Conservation (phyloP, 2,329 filamentous ascomycete species). For the Nemania abortiva region DNA sequence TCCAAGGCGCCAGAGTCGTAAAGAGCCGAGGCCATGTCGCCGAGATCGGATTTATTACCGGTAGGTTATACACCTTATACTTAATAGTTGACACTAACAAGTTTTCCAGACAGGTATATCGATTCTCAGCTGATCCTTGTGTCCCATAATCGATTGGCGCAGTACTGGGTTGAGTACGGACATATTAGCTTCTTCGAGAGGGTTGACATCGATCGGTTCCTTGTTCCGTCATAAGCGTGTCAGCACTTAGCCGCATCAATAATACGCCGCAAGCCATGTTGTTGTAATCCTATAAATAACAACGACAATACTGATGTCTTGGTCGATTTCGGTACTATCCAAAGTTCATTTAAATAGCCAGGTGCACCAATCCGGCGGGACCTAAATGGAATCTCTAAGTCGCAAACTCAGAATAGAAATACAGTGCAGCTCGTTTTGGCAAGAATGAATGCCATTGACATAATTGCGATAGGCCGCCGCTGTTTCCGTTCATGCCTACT, state of each 20-base stretch:
- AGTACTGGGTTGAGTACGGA: conserved; percentile 78
- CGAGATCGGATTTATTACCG: conserved; percentile 74
- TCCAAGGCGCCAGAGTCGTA: conserved; percentile 80
- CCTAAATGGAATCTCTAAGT: too few relatives aligned
- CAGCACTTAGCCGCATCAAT: background rate
- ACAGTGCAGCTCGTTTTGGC: background rate
- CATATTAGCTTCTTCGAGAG: conserved; percentile 72
- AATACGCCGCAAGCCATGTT: background rate
- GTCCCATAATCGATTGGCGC: conserved; percentile 80
- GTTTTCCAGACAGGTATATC: conserved; percentile 76
- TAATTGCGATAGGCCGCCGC: background rate
- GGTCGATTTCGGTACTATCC: background rate
- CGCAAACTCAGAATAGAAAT: too few relatives aligned
- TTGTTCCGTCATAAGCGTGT: conserved; percentile 44
- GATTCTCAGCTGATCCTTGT: conserved; percentile 82
- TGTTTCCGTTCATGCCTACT: background rate
- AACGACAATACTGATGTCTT: background rate
- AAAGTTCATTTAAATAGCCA: too few relatives aligned
- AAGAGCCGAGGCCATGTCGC: conserved; percentile 83
- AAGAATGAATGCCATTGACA: background rate
- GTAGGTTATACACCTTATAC: conserved; percentile 61
- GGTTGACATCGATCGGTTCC: conserved; percentile 68
- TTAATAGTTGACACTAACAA: conserved; percentile 31
- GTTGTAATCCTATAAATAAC: background rate
- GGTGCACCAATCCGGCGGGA: too few relatives aligned